These are phyloP conservation scores for Glarea lozoyensis DNA, from an alignment of 495 filamentous ascomycete genomes.

Conservation along the genomic window DNA sequence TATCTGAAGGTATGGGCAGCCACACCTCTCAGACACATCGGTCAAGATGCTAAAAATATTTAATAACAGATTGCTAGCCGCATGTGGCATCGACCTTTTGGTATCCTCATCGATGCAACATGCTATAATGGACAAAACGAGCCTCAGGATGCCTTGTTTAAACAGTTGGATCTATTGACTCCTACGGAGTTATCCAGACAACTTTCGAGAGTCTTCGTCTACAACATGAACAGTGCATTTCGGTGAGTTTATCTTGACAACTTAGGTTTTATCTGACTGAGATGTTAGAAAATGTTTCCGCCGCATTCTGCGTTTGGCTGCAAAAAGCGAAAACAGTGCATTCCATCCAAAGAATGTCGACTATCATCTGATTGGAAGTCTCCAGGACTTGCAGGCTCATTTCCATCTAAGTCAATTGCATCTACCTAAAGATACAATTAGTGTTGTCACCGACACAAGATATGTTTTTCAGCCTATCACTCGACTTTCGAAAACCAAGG, in stretches of 20 bases:
- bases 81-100: slow-evolving; percentile 58
- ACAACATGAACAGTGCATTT: slow-evolving; percentile 61
- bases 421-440: slow-evolving; percentile 58
- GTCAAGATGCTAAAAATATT: no score
- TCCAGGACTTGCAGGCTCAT: slow-evolving; percentile 53
- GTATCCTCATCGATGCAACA: slow-evolving; percentile 55
- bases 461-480: slow-evolving; percentile 58
- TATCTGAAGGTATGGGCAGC: slow-evolving; percentile 47
- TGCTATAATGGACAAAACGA: slow-evolving; percentile 55
- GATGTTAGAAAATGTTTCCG: slow-evolving; percentile 48
- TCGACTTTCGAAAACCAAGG: slow-evolving; percentile 53
- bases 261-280: not conserved
- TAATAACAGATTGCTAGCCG: slow-evolving; percentile 53
- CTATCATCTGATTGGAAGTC: slow-evolving; percentile 49
- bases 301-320: slow-evolving; percentile 44
- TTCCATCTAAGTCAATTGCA: slow-evolving; percentile 55
- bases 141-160: slow-evolving; percentile 48
- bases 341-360: slow-evolving; percentile 52
- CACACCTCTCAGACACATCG: no score
- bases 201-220: slow-evolving; percentile 49
- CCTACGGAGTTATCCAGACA: slow-evolving; percentile 48
- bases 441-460: slow-evolving; percentile 51
- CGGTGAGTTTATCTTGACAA: slow-evolving; percentile 22
- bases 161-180: slow-evolving; percentile 46
- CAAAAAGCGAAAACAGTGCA: slow-evolving; percentile 42